phyloP scores from a whole-genome alignment of 805 yeast species.

The Wickerhamiella occidentalis region DNA sequence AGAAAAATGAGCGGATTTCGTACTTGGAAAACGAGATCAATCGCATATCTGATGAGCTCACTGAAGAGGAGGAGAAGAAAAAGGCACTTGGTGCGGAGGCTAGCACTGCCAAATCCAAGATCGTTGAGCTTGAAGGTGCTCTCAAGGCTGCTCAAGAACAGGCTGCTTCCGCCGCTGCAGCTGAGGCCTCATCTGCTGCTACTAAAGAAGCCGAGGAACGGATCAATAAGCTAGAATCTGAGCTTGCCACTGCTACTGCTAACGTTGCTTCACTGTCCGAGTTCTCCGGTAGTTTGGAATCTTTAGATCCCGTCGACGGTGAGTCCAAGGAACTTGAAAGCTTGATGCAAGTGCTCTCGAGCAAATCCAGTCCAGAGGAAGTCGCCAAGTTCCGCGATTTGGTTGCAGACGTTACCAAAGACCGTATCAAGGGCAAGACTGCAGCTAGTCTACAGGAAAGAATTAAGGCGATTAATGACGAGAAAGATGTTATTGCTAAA shows the following conservation, averaged over 20 bases:
- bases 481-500: constrained; percentile 15
- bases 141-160: constrained; percentile 4
- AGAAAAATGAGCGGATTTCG: constrained; percentile 22
- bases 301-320: no score
- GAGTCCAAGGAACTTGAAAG: constrained; percentile 16
- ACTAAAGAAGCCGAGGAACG: constrained; percentile 21
- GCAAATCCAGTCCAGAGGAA: constrained; percentile 6
- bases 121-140: constrained; percentile 5
- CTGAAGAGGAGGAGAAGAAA: constrained; percentile 16
- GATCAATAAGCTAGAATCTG: constrained; percentile 20
- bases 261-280: constrained; percentile 6
- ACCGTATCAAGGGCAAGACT: constrained; percentile 16
- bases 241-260: constrained; percentile 15
- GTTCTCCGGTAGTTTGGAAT: constrained; percentile 13
- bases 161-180: not conserved
- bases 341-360: constrained; percentile 10
- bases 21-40: constrained; percentile 27
- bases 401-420: constrained; percentile 16
- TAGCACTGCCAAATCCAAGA: constrained; percentile 9
- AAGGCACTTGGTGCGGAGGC: constrained; percentile 10
- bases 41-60: constrained; percentile 22
- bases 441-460: constrained; percentile 16
- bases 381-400: constrained; percentile 12
- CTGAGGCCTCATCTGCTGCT: constrained; percentile 16
- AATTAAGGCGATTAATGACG: constrained; percentile 13